These are phyloP conservation scores for Lactarius sp. DNA, from an alignment of 768 basidiomycete species.

Conservation along the genomic window DNA sequence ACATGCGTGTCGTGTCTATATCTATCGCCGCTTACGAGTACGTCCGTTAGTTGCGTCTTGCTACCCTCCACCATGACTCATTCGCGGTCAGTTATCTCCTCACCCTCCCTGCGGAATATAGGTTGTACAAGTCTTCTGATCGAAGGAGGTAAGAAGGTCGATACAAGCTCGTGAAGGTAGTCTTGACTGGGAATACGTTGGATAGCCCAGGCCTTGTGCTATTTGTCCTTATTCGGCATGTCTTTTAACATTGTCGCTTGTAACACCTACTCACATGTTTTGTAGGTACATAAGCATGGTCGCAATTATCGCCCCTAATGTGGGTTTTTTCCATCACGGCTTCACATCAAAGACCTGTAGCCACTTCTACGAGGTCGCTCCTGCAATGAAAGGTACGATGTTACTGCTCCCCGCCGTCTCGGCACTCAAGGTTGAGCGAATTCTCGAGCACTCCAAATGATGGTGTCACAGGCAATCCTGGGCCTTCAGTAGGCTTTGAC, in stretches of 20 bases:
- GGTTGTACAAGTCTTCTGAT: slow-evolving; percentile 15
- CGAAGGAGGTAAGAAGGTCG: slow-evolving; percentile 1
- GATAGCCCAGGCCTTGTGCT: slow-evolving; percentile 15
- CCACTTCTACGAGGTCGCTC: slow-evolving; percentile 47
- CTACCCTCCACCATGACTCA: neutral
- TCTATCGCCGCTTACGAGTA: slow-evolving; percentile 25
- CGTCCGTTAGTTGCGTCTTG: neutral
- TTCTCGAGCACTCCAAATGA: slow-evolving; percentile 50
- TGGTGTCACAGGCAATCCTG: slow-evolving; percentile 62
- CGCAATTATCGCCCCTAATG: slow-evolving; percentile 47
- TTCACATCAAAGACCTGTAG: slow-evolving; percentile 48
- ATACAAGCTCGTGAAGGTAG: neutral
- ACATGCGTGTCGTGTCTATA: slow-evolving; percentile 21
- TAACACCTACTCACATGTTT: neutral
- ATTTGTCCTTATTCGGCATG: slow-evolving; percentile 21
- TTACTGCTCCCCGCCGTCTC: neutral
- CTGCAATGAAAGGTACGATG: slow-evolving; percentile 58
- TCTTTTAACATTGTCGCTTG: neutral
- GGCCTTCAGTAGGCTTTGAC: slow-evolving; percentile 45
- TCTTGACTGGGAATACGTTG: neutral
- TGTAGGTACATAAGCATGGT: slow-evolving; percentile 44
- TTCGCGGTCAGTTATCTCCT: slow-evolving; percentile 12
- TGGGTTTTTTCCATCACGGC: slow-evolving; percentile 50
- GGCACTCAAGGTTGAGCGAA: neutral
- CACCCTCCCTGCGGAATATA: slow-evolving; percentile 23